Percentiles rank a stretch among this genome's conserved stretches.
Conservation (phyloP, 345 rosid species). For the Populus tremula region DNA sequence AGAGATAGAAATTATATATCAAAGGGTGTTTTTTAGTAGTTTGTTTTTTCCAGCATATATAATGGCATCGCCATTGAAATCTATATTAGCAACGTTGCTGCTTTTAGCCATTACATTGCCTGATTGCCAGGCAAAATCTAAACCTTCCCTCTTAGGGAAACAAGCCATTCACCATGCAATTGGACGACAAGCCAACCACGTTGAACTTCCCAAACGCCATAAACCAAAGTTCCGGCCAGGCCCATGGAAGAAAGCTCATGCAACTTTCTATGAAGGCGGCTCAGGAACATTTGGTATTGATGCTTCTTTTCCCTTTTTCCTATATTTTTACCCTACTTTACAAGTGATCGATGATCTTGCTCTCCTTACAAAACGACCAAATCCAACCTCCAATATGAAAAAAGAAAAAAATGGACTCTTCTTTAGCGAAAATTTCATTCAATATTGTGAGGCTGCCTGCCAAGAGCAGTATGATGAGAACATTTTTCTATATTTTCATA, state of each 20-base stretch:
- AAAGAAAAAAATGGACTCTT: no score
- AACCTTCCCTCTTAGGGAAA: background rate
- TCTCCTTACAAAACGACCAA: no score
- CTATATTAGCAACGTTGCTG: slow-evolving; percentile 2
- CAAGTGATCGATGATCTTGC: no score
- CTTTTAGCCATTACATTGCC: slow-evolving; percentile 11
- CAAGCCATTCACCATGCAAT: slow-evolving; percentile 15
- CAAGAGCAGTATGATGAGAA: no score
- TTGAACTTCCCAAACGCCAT: background rate
- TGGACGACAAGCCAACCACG: background rate
- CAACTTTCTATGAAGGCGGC: slow-evolving; percentile 56
- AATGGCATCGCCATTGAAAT: background rate
- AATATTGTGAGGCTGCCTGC: no score
- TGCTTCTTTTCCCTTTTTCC: background rate
- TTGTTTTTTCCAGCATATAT: background rate
- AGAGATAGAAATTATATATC: background rate
- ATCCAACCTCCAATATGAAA: no score
- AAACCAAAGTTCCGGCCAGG: slow-evolving; percentile 36
- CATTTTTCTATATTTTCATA: no score
- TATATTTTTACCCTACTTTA: no score
- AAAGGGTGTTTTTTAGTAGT: background rate
- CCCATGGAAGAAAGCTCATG: slow-evolving; percentile 44
- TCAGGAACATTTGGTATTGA: slow-evolving; percentile 40
- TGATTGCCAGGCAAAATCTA: slow-evolving; percentile 2
- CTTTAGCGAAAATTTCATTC: no score